Evolutionary conservation across 139 green algal species (phyloP), one percentile per base, ranked within the genome.

Genomic region (Chlorella sp.): DNA sequence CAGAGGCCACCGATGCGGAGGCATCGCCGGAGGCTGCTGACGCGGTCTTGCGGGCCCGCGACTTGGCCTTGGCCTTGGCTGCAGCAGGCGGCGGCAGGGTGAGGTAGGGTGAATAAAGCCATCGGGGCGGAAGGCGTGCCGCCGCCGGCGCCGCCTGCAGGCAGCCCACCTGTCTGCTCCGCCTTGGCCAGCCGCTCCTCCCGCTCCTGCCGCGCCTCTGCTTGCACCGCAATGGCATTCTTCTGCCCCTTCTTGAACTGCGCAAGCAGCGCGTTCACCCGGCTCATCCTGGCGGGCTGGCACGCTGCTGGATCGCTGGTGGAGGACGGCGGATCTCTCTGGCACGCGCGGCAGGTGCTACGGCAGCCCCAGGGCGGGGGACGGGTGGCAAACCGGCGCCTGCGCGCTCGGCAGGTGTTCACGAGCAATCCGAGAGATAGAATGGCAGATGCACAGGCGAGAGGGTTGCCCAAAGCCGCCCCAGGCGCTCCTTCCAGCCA

Each of bases 161-260:
- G 40, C 40, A 1, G 32, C 69, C 3, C 28, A 28, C 26, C 43
- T 34, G 22, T 56, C 40, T n/a, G n/a, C 80, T 80, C 41, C 26
- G 74, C 74, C 41, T 88, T 80, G 19, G 56, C 51, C 34, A 90
- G 43, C 56, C 80, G 83, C 46, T 85, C 82, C 54, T 88, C 83
- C 5, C 87, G 56, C 70, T 85, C 87, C 77, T 90, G 87, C 8
- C 70, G 68, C 3, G 64, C 83, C 16, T 83, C 83, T n/a, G 58
- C 41, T 16, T 83, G 51, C 20, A 88, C 16, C 41, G 68, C 62
- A 8, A 65, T 51, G 34, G 76, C 77, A 46, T 82, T 70, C 22
- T 70, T 40, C 30, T 78, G 51, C 28, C 83, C 38, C 16, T 74
- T 81, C 60, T 86, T 80, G 68, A 90, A 90, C 44, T 86, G 79